Evolutionary conservation across 768 basidiomycete genomes (phyloP).

Genomic region (Phanerodontia chrysosporium): DNA sequence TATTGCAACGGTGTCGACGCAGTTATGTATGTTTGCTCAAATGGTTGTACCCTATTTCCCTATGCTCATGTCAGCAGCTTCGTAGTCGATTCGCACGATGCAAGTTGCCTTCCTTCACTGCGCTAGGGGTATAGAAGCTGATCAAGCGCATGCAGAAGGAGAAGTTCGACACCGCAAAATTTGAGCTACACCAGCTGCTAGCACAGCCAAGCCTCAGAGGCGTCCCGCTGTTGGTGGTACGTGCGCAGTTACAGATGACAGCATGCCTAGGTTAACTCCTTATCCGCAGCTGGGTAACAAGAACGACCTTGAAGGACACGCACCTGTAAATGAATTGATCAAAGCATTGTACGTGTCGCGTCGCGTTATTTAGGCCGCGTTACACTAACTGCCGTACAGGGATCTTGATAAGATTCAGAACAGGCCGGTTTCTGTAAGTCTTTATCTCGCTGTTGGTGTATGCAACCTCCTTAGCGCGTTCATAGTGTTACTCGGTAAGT

Average conservation of each 20-base stretch:
- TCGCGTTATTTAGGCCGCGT: background rate
- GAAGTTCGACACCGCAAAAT: conserved; percentile 78
- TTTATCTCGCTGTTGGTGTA: background rate
- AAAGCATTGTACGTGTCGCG: conserved; percentile 53
- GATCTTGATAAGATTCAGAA: conserved; percentile 77
- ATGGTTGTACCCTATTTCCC: background rate
- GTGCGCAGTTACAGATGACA: background rate
- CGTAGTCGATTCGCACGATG: conserved; percentile 90
- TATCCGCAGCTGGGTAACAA: conserved; percentile 81
- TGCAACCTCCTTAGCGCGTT: conserved; percentile 1
- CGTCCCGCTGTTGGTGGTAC: conserved; percentile 74
- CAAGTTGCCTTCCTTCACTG: conserved; percentile 31
- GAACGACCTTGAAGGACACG: conserved; percentile 78
- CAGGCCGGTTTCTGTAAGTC: conserved; percentile 80
- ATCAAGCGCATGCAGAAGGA: conserved; percentile 49
- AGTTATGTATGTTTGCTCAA: conserved; percentile 59
- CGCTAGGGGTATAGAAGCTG: background rate
- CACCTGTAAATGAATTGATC: conserved; percentile 81
- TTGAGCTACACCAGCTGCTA: conserved; percentile 80
- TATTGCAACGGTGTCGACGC: conserved; percentile 93
- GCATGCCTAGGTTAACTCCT: background rate
- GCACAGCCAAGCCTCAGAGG: conserved; percentile 58
- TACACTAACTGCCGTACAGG: conserved; percentile 29
- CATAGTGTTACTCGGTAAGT: conserved; percentile 76
- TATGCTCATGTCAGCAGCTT: conserved; percentile 46